Percentiles rank a stretch among this genome's conserved stretches.
Evolutionary conservation across 306 rosid genomes (phyloP).

Genomic region (Cucumis hystrix): DNA sequence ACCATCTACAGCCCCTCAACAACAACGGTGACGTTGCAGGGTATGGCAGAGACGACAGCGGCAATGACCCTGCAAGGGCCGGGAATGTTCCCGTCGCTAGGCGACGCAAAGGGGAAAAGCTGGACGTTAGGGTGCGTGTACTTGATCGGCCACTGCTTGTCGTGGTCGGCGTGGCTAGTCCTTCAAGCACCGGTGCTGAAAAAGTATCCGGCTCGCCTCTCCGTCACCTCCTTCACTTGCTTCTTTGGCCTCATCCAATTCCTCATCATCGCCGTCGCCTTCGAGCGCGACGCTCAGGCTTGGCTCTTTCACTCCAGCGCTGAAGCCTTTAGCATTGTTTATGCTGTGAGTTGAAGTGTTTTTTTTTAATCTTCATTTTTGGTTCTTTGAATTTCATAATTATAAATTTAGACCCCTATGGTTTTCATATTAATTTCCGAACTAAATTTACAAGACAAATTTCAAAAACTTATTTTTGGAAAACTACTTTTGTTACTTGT

Average conservation of each 20-base stretch:
- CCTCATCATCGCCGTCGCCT: conserved; percentile 39
- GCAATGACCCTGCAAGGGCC: background rate
- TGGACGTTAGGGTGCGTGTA: conserved; percentile 89
- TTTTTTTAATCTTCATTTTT: too few species aligned
- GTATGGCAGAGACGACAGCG: background rate
- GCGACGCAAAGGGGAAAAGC: conserved; percentile 68
- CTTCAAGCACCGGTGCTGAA: conserved; percentile 82
- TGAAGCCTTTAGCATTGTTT: conserved; percentile 71
- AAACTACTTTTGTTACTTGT: too few species aligned
- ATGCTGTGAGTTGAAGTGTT: conserved; percentile 43
- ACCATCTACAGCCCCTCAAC: conserved; percentile 56
- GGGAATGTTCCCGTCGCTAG: conserved; percentile 26
- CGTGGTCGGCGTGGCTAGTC: conserved; percentile 97
- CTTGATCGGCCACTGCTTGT: conserved; percentile 83
- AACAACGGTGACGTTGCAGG: background rate
- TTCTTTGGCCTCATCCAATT: conserved; percentile 89
- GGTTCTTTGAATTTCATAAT: too few species aligned
- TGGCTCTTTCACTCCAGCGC: conserved; percentile 73
- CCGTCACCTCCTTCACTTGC: conserved; percentile 86
- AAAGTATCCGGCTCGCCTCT: conserved; percentile 94
- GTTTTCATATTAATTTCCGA: too few species aligned
- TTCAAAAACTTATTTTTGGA: too few species aligned
- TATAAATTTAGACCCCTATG: too few species aligned
- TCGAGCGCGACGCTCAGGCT: conserved; percentile 63
- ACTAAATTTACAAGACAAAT: too few species aligned